Conservation (phyloP, 2,329 filamentous ascomycete genomes). For the Periconia digitata region DNA sequence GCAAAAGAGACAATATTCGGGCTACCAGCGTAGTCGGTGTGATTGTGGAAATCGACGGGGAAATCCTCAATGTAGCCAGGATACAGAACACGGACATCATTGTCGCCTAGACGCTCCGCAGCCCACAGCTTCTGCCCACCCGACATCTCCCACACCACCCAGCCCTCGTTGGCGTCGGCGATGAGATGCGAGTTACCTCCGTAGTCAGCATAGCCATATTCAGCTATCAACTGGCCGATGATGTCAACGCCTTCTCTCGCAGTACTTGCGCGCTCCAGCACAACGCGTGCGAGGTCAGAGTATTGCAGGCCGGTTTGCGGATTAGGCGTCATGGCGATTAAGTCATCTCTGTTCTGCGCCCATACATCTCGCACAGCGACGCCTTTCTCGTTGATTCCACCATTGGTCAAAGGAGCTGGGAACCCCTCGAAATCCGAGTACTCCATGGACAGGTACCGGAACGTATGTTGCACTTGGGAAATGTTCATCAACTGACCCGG, state of each 20-base stretch:
- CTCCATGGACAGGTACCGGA: too few species aligned
- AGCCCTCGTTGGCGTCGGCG: conserved; percentile 42
- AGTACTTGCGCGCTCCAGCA: conserved; percentile 45
- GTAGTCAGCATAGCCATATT: conserved; percentile 47
- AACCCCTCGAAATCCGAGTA: too few species aligned
- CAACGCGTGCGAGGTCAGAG: conserved; percentile 45
- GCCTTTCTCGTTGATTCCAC: too few species aligned
- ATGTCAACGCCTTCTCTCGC: conserved; percentile 48
- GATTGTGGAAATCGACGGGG: conserved; percentile 32
- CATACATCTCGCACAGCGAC: too few species aligned
- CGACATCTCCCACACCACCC: conserved; percentile 40
- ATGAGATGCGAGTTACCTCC: conserved; percentile 49
- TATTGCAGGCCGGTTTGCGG: conserved; percentile 48
- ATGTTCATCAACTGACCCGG: conserved; percentile 38
- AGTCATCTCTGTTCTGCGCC: conserved; percentile 43
- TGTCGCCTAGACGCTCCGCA: conserved; percentile 33
- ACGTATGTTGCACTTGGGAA: too few species aligned
- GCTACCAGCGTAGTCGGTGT: conserved; percentile 34
- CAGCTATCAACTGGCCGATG: conserved; percentile 43
- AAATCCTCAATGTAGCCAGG: conserved; percentile 43
- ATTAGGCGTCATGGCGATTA: conserved; percentile 45
- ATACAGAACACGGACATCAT: conserved; percentile 37
- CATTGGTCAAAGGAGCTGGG: too few species aligned
- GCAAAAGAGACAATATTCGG: conserved; percentile 40
- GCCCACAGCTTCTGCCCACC: conserved; percentile 39